Evolutionary conservation across 2,329 filamentous ascomycete species (phyloP).

Genomic region (Epichloe festucae): DNA sequence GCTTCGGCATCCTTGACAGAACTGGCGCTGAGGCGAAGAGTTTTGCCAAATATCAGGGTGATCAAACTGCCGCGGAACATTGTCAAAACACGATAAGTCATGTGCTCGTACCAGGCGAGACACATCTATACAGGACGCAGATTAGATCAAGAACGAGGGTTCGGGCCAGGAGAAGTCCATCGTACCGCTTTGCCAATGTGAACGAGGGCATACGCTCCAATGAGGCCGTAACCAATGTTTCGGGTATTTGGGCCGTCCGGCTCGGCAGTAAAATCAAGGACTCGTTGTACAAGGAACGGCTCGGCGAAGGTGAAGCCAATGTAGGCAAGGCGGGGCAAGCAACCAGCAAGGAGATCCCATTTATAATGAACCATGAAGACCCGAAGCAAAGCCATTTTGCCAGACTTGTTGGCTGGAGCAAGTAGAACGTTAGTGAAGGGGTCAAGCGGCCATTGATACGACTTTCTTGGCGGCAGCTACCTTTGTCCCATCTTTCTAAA

Average conservation of each 20-base stretch:
- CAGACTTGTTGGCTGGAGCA: constrained; percentile 9
- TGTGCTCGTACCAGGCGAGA: constrained; percentile 13
- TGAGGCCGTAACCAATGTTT: constrained; percentile 23
- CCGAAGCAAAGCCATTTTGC: constrained; percentile 12
- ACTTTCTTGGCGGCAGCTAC: not conserved
- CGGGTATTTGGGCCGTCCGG: constrained; percentile 12
- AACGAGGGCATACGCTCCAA: constrained; percentile 24
- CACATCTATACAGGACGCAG: constrained; percentile 11
- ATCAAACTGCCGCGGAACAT: constrained; percentile 22
- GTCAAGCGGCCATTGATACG: not conserved
- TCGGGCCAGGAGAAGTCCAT: constrained; percentile 10
- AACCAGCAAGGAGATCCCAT: constrained; percentile 15
- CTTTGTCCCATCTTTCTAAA: not conserved
- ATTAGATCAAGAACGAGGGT: constrained; percentile 9
- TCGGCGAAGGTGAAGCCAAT: constrained; percentile 28
- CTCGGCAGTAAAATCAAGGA: constrained; percentile 18
- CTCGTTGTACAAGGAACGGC: constrained; percentile 27
- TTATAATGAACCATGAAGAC: constrained; percentile 15
- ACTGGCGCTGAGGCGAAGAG: constrained; percentile 14
- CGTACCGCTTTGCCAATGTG: constrained; percentile 28
- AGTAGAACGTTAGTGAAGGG: not conserved
- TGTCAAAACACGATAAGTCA: constrained; percentile 21
- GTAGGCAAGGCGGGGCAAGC: constrained; percentile 23
- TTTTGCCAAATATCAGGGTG: constrained; percentile 36
- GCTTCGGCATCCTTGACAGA: constrained; percentile 20